Evolutionary conservation across 1,284 basidiomycete genomes (phyloP).

Genomic region (Erythrobasidium hasegawianum): DNA sequence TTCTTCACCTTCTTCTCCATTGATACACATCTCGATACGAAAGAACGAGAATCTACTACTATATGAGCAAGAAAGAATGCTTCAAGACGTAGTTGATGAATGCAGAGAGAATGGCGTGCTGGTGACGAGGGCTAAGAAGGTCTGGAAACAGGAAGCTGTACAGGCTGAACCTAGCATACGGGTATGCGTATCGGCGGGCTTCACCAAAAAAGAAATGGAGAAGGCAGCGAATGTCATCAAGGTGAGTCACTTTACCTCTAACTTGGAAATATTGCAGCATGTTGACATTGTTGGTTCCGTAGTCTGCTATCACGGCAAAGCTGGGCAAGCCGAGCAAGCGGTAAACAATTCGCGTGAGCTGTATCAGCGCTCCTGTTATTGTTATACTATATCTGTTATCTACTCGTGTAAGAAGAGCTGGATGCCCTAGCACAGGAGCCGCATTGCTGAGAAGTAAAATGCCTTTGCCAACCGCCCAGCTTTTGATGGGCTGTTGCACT

Average conservation of each 20-base stretch:
- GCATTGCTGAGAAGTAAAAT: no score
- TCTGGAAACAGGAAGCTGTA: constrained; percentile 74
- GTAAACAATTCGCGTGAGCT: not conserved
- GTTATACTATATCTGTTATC: not conserved
- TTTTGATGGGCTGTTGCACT: no score
- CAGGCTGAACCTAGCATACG: constrained; percentile 82
- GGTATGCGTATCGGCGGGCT: constrained; percentile 69
- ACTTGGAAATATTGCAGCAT: no score
- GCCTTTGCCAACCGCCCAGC: no score
- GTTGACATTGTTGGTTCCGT: not conserved
- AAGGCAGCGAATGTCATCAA: constrained; percentile 61
- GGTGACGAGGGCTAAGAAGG: constrained; percentile 72
- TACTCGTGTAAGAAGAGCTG: no score
- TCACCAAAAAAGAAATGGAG: constrained; percentile 85
- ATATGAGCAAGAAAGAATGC: constrained; percentile 66
- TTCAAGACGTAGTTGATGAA: constrained; percentile 80
- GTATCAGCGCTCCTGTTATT: not conserved
- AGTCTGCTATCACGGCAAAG: constrained; percentile 24
- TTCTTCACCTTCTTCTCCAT: constrained; percentile 75
- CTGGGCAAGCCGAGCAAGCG: constrained; percentile 11
- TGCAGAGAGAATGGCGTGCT: constrained; percentile 62
- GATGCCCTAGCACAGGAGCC: no score
- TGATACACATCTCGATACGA: constrained; percentile 78
- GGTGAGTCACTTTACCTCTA: no score
- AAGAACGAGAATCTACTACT: constrained; percentile 49